Evolutionary conservation across 164 flowering plant species (phyloP), one percentile per base, ranked within the genome.

Genomic region (Berberis vulgaris): DNA sequence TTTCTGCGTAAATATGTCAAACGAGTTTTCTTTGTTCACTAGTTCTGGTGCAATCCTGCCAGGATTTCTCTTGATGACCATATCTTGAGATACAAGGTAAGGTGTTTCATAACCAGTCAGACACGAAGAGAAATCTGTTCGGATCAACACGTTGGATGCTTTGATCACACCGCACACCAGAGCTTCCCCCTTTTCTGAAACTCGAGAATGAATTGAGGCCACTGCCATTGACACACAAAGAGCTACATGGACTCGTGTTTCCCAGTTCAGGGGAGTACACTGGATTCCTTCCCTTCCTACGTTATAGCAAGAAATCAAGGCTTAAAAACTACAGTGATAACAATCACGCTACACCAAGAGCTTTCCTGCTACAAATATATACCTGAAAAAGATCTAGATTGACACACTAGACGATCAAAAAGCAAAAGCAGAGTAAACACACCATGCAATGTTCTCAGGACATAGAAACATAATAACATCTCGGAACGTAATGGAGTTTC

Each of bases 201-300:
- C 54, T 52, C n/a, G 54, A 7, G 54, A 52, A 11, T 52, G 54
- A 52, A 52, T 52, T 4, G 54, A 52, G 54, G 54, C 54, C 54
- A 52, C 12, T 52, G 54, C 54, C 10, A 11, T 7, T 11, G 54
- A 52, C n/a, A 26, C 54, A 52, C 54, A 52, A 52, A 52, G 54
- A 3, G 54, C 54, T 52, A 52, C n/a, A 52, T 52, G 4, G n/a
- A 12, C 2, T 4, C 54, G 54, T 10, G n/a, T 52, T 52, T 52
- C n/a, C 54, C 54, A 52, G 54, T 52, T 26, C 54, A 52, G 54
- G 13, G 54, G 54, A 4, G 54, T 52, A 26, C 10, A 52, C n/a
- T 52, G 54, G 54, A 52, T 52, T 52, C 54, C 54, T 9, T 52
- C 54, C 11, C 54, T 12, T 52, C 54, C 54, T 52, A 10, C 54